phyloP scores from a whole-genome alignment of 225 moss, liverwort and hornwort species.

The Climacium dendroides region DNA sequence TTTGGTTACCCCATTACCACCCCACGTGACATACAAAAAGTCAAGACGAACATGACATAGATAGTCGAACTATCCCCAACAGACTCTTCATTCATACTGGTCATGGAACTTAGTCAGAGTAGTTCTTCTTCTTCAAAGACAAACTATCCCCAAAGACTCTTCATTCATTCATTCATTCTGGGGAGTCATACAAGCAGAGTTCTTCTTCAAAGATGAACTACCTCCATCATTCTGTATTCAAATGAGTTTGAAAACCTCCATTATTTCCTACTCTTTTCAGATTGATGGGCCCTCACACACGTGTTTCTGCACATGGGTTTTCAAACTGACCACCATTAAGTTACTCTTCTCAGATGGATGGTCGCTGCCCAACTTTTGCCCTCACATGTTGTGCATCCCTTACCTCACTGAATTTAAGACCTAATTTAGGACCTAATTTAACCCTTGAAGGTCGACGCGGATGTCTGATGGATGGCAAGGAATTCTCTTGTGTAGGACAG shows the following conservation, averaged over 20 bases:
- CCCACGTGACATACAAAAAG: background rate
- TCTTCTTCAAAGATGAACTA: background rate
- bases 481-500: no score
- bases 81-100: background rate
- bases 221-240: background rate
- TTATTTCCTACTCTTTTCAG: background rate
- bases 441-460: no score
- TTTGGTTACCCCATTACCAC: no score
- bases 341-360: background rate
- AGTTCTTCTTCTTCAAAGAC: no score
- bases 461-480: no score
- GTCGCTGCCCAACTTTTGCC: background rate
- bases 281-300: background rate
- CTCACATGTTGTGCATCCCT: background rate
- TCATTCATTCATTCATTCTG: background rate
- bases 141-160: no score
- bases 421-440: background rate
- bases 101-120: no score
- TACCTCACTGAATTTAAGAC: background rate
- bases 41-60: rapidly evolving
- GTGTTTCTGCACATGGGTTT: no score
- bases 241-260: background rate
- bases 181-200: background rate
- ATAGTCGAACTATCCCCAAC: background rate
- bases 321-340: background rate